Conservation (phyloP, 73 alveolate species). For the Urostyla sp. region DNA sequence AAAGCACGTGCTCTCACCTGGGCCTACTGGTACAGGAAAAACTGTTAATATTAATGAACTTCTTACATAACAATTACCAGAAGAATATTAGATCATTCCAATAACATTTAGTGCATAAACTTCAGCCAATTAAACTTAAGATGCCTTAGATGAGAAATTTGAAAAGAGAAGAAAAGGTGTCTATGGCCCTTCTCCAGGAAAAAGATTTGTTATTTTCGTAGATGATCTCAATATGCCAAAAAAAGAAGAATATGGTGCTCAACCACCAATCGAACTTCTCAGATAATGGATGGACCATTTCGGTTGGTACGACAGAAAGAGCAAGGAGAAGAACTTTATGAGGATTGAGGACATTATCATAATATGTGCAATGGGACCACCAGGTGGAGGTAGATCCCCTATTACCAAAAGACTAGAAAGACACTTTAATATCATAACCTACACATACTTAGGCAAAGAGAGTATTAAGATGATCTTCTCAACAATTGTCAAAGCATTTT, state of each 20-base stretch:
- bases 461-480: conserved; percentile 79
- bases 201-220: conserved; percentile 85
- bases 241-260: conserved; percentile 95
- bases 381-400: conserved; percentile 98
- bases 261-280: conserved; percentile 98
- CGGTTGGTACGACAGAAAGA: conserved; percentile 97
- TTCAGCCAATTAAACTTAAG: conserved; percentile 91
- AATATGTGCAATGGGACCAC: conserved; percentile 96
- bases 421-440: conserved; percentile 88
- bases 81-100: conserved; percentile 90
- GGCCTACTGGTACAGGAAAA: conserved; percentile 98
- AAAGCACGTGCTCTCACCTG: conserved; percentile 92
- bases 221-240: conserved; percentile 97
- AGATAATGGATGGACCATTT: conserved; percentile 95
- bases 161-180: conserved; percentile 85
- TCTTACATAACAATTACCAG: conserved; percentile 82
- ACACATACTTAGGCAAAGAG: conserved; percentile 80
- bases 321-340: conserved; percentile 96
- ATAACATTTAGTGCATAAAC: conserved; percentile 99
- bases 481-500: conserved; percentile 79
- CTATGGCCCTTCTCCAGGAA: conserved; percentile 74
- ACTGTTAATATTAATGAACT: conserved; percentile 88
- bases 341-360: conserved; percentile 93
- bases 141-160: conserved; percentile 93
- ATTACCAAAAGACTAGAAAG: conserved; percentile 93